Base-by-base conservation (phyloP, 306 rosid species). In the Herpetospermum pedunculosum region DNA sequence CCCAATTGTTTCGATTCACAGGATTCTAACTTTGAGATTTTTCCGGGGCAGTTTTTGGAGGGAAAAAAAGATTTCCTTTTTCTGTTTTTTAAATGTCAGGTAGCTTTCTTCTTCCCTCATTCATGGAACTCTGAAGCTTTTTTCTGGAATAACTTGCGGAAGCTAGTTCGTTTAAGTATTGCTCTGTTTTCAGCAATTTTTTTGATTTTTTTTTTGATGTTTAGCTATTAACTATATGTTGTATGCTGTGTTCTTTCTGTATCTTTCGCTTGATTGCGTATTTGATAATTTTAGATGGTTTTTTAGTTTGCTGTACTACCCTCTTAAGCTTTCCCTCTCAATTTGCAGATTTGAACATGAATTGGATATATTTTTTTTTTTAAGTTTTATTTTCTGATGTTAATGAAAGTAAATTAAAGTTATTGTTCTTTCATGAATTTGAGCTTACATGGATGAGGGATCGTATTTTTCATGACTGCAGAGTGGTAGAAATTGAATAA, bases 401-500 rank as follows among this genome's bases (percentile, higher is more conserved):
- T 64, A 38, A 64, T 64, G 29, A 5, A 23, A 67, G 18, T 21
- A 1, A 14, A 41, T 23, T 7, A 15, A 1, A 43, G 2, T 43
- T 15, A 7, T 8, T 6, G 53, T 40, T 43, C 35, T 68, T 68
- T 75, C 26, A 8, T 75, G 44, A 11, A 9, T n/a, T 62, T 65
- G 50, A 75, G 12, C 54, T 74, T 16, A 23, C 77, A 26, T 40
- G 62, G 40, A 3, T 15, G 35, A 23, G 23, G 35, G 26, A 19
- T 37, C 2, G n/a, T 32, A 5, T 47, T 16, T 26, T 16, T 55
- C 34, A 52, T 40, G 8, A 13, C 65, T 40, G 38, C 54, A 74
- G 77, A 19, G 64, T 73, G 74, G 65, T 70, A 55, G 67, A 67
- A 81, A 86, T 78, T 48, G 82, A 81, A 74, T 79, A 67, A 37